phyloP scores from a whole-genome alignment of 2,329 filamentous ascomycete genomes.

The Mollisiaceae sp. region DNA sequence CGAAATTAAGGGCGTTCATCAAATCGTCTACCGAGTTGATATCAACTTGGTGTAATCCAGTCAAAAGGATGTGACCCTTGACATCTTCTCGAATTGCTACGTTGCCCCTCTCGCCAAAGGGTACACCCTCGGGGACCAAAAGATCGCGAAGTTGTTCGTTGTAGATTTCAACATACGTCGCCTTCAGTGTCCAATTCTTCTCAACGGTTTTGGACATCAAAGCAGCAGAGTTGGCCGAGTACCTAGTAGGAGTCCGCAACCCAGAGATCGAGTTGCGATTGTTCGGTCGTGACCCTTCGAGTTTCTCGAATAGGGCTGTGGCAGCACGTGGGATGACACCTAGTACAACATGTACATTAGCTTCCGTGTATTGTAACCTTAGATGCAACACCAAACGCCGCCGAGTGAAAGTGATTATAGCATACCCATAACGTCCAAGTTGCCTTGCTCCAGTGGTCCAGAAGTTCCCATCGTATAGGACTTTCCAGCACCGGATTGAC shows the following conservation, averaged over 20 bases:
- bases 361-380: constrained; percentile 1
- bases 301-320: constrained; percentile 82
- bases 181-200: constrained; percentile 88
- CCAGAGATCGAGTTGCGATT: constrained; percentile 76
- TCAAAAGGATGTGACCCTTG: constrained; percentile 92
- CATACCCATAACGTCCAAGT: constrained; percentile 75
- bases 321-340: constrained; percentile 96
- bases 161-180: constrained; percentile 97
- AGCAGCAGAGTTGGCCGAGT: constrained; percentile 58
- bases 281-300: constrained; percentile 61
- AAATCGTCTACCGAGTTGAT: constrained; percentile 93
- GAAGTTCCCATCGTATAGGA: constrained; percentile 99
- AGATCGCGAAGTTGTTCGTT: constrained; percentile 95
- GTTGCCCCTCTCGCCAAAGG: constrained; percentile 70
- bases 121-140: constrained; percentile 76
- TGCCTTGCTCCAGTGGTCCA: constrained; percentile 76
- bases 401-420: not conserved
- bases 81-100: constrained; percentile 95
- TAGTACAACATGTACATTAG: constrained; percentile 46
- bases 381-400: constrained; percentile 10
- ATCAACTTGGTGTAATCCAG: constrained; percentile 83
- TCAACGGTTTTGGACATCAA: constrained; percentile 50
- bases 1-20: constrained; percentile 86
- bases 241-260: constrained; percentile 78
- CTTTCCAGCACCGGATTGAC: constrained; percentile 96